Base-by-base conservation (phyloP, 1,284 basidiomycete species). In the Rhodotorula sp. region DNA sequence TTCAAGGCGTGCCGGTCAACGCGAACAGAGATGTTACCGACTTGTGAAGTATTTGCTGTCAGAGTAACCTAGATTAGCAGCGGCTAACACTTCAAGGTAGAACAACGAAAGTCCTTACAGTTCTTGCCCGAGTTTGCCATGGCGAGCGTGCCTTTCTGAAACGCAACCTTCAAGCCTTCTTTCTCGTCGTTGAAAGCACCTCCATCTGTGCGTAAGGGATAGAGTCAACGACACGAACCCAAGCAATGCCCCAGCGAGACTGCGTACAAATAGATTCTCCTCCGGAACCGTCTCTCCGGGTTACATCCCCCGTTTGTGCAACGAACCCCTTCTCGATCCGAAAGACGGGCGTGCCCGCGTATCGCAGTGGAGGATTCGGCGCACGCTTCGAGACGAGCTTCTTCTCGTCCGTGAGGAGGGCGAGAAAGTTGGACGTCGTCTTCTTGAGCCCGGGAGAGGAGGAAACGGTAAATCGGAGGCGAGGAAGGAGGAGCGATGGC, bases 171-270 rank as follows among this genome's bases (percentile, higher is more conserved):
- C 46, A 85, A 77, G 17, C 84, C 82, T 64, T 82, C 80, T 76
- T 84, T 84, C 64, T 85, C 84, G 72, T 84, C 84, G 71, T 83
- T 83, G 77, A 85, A 85, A 66, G 83, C 83, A 0, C 82, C 83
- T 3, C 84, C 84, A 63, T 85, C 68, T 67, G 64, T 33, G 62
- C 53, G 37, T 12, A 12, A 42, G 44, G 37, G 15, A 0, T 14
- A 55, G 7, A 30, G 22, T 48, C 10, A 51, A 7, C 33, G 14
- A 55, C 24, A n/a, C 20, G 26, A 6, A 30, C 22, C 22, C 7
- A 3, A 5, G 15, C 56, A 49, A n/a, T 22, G 29, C 75, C 15
- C 10, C 42, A 29, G 2, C 12, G 24, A 17, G 17, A 18, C 81
- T 55, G 65, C 68, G 56, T 33, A 76, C 74, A 77, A 20, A 77